Conservation (phyloP, 495 filamentous ascomycete genomes). For the Penicillium dipodomyicola region DNA sequence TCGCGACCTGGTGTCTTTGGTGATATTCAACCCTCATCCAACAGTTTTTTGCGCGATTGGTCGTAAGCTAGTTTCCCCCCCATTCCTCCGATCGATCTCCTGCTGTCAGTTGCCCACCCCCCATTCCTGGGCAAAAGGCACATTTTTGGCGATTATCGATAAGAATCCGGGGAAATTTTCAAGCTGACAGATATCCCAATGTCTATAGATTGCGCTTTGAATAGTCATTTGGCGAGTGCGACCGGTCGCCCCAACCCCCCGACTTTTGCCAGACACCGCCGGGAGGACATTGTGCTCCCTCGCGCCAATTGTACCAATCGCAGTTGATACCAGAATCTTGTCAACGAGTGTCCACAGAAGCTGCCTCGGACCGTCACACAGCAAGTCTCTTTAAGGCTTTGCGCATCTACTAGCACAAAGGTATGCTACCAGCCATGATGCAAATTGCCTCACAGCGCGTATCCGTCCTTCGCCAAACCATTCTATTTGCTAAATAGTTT, state of each 20-base stretch:
- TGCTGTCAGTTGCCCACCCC: conserved; percentile 41
- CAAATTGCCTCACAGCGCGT: conserved; percentile 12
- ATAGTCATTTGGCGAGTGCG: conserved; percentile 30
- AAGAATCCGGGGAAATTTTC: conserved; percentile 12
- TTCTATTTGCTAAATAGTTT: conserved; percentile 7
- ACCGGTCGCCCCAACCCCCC: conserved; percentile 28
- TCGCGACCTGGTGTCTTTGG: conserved; percentile 14
- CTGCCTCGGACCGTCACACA: conserved; percentile 15
- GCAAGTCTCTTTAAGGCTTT: conserved; percentile 15
- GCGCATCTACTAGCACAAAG: conserved; percentile 20
- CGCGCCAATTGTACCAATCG: conserved; percentile 23
- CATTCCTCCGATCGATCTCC: conserved; percentile 56
- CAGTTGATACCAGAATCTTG: conserved; percentile 7
- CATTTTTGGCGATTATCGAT: conserved; percentile 27
- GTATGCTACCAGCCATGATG: conserved; percentile 21
- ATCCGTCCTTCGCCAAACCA: conserved; percentile 5
- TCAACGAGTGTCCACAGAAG: conserved; percentile 14
- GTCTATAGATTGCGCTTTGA: conserved; percentile 20
- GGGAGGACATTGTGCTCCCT: conserved; percentile 24
- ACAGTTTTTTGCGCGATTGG: conserved; percentile 19
- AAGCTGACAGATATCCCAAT: conserved; percentile 17
- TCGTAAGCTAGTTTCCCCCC: conserved; percentile 19
- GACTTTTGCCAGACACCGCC: conserved; percentile 21
- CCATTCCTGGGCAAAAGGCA: conserved; percentile 17
- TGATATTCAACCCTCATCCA: conserved; percentile 8